Percentiles rank a stretch among this genome's conserved stretches.
Conservation (phyloP, 1,284 basidiomycete species). For the Mycena citricolor region DNA sequence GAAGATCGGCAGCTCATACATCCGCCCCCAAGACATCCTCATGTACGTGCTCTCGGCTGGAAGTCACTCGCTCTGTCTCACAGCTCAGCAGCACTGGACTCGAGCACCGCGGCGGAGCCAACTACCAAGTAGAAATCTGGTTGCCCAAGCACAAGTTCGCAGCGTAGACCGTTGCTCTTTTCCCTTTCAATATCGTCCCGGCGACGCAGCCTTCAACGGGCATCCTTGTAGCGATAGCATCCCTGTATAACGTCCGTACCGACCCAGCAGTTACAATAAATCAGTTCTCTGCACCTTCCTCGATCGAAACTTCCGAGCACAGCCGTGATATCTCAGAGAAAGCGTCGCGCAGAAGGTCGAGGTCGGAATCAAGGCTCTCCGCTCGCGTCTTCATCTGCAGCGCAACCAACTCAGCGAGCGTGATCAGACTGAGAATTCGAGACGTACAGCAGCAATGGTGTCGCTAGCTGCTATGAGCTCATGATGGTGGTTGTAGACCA, state of each 20-base stretch:
- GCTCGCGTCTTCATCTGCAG: slow-evolving; percentile 80
- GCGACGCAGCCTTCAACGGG: too few species aligned
- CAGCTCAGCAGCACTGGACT: slow-evolving; percentile 12
- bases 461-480: slow-evolving; percentile 91
- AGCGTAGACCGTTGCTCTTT: too few species aligned
- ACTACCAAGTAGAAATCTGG: slow-evolving; percentile 18
- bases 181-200: too few species aligned
- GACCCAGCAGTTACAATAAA: too few species aligned
- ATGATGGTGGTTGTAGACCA: slow-evolving; percentile 94
- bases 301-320: slow-evolving; percentile 63
- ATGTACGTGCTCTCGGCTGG: slow-evolving; percentile 8
- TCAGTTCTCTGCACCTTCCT: slow-evolving; percentile 30
- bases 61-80: not conserved
- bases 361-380: slow-evolving; percentile 76
- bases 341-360: slow-evolving; percentile 76
- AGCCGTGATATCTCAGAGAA: slow-evolving; percentile 85
- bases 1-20: slow-evolving; percentile 27
- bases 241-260: too few species aligned
- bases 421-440: not conserved
- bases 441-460: slow-evolving; percentile 79
- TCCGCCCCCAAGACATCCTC: slow-evolving; percentile 23
- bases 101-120: slow-evolving; percentile 18
- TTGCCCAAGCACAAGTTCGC: slow-evolving; percentile 9
- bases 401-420: not conserved
- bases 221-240: too few species aligned